Conservation (phyloP, 495 filamentous ascomycete genomes). For the Talaromyces wortmannii region DNA sequence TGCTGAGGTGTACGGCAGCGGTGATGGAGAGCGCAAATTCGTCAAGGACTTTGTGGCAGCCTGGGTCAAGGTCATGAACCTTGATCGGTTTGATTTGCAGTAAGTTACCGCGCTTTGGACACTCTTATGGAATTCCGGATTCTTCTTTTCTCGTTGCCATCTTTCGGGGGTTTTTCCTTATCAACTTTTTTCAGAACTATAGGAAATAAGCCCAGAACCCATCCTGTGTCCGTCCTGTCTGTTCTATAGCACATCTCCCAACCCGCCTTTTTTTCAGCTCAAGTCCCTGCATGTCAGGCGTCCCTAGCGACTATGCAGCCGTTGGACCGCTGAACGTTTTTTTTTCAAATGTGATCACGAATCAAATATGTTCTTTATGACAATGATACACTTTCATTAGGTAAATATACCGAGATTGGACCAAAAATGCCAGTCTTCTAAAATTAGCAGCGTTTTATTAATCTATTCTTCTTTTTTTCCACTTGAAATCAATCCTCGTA, state of each 20-base stretch:
- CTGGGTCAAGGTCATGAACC: conserved; percentile 66
- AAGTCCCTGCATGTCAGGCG: neutral
- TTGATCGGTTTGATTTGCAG: conserved; percentile 58
- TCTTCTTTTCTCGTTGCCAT: conserved; percentile 15
- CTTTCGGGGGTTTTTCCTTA: conserved; percentile 20
- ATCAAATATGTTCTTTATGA: neutral
- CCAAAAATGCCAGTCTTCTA: no score
- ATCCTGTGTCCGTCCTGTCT: neutral
- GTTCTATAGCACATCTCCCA: neutral
- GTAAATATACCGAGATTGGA: neutral
- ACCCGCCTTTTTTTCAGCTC: neutral
- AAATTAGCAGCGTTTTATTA: no score
- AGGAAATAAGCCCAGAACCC: neutral
- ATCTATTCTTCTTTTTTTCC: no score
- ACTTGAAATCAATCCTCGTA: no score
- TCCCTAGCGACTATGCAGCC: neutral
- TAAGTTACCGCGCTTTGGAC: conserved; percentile 23
- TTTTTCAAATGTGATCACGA: neutral
- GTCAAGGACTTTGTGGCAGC: conserved; percentile 62
- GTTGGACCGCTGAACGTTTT: neutral
- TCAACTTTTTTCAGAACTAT: conserved; percentile 17
- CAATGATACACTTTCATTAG: neutral
- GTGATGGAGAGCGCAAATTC: conserved; percentile 51
- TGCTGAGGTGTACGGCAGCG: conserved; percentile 56
- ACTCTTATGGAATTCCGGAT: conserved; percentile 21